Evolutionary conservation across 2,329 filamentous ascomycete genomes (phyloP).

Genomic region (Monilinia vaccinii-corymbosi): DNA sequence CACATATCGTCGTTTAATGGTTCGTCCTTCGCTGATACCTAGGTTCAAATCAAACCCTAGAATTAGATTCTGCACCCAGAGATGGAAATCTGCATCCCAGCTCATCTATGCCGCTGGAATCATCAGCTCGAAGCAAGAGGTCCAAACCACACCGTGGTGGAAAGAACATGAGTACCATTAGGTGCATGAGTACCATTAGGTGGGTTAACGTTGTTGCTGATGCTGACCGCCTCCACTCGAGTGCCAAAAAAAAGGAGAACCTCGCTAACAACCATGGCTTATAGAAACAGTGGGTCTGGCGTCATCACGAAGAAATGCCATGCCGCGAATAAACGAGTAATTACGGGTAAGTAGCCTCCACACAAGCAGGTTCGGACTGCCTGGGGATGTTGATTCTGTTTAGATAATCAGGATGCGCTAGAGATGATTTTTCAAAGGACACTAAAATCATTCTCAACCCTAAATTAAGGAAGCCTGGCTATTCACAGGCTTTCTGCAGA

Average conservation of each 20-base stretch:
- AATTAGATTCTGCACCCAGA: not conserved
- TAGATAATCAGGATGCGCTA: not conserved
- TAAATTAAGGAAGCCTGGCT: not conserved
- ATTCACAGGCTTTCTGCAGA: not conserved
- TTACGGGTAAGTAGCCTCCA: not conserved
- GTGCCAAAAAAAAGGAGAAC: not conserved
- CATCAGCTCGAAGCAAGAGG: not conserved
- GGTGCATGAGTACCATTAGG: not conserved
- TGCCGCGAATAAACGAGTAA: not conserved
- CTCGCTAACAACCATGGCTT: not conserved
- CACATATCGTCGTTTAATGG: not conserved
- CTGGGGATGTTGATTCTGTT: not conserved
- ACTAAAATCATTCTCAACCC: not conserved
- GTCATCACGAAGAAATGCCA: not conserved
- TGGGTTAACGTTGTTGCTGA: no score
- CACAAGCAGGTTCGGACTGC: not conserved
- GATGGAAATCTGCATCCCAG: not conserved
- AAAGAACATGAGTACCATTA: not conserved
- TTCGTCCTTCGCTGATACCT: not conserved
- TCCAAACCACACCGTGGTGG: not conserved
- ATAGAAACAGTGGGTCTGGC: not conserved
- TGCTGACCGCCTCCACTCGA: not conserved
- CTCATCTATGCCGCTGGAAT: no score
- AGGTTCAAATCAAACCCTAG: not conserved
- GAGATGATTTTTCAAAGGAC: not conserved